These are phyloP conservation scores for Esteya vermicola DNA, from an alignment of 2,329 filamentous ascomycete species.

Conservation along the genomic window DNA sequence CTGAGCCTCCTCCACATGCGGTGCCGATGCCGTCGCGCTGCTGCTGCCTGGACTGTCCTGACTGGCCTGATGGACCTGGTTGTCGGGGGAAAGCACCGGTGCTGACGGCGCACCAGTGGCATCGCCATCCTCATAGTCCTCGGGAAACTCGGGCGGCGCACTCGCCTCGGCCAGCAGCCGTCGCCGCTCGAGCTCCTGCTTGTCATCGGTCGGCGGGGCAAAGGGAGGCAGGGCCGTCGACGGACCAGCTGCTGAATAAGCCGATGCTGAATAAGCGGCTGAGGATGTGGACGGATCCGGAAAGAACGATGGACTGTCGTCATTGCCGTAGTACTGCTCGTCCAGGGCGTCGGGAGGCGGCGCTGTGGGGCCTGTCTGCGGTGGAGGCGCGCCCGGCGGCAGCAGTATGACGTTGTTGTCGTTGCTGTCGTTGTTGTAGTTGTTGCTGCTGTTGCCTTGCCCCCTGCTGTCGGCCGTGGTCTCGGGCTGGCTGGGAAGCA, in stretches of 20 bases:
- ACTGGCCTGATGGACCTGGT: too few relatives aligned
- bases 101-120: neutral
- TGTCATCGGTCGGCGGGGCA: slow-evolving; percentile 56
- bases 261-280: too few relatives aligned
- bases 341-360: slow-evolving; percentile 31
- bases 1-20: too few relatives aligned
- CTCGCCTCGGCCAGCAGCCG: slow-evolving; percentile 51
- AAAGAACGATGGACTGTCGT: neutral
- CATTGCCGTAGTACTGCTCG: neutral
- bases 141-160: slow-evolving; percentile 43
- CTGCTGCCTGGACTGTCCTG: neutral
- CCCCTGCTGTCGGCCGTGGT: slow-evolving; percentile 12
- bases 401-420: too few relatives aligned
- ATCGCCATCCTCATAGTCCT: slow-evolving; percentile 26
- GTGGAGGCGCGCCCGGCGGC: slow-evolving; percentile 2
- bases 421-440: too few relatives aligned
- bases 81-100: neutral
- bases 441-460: neutral
- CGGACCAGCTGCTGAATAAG: too few relatives aligned
- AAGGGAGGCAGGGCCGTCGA: too few relatives aligned
- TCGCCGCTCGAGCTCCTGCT: slow-evolving; percentile 59
- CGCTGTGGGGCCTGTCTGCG: slow-evolving; percentile 22
- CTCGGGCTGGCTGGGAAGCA: slow-evolving; percentile 71
- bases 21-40: slow-evolving; percentile 17
- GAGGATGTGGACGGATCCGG: neutral